Percentiles rank a stretch among this genome's conserved stretches.
Evolutionary conservation across 495 filamentous ascomycete species (phyloP).

Genomic region (Annulohypoxylon nitens): DNA sequence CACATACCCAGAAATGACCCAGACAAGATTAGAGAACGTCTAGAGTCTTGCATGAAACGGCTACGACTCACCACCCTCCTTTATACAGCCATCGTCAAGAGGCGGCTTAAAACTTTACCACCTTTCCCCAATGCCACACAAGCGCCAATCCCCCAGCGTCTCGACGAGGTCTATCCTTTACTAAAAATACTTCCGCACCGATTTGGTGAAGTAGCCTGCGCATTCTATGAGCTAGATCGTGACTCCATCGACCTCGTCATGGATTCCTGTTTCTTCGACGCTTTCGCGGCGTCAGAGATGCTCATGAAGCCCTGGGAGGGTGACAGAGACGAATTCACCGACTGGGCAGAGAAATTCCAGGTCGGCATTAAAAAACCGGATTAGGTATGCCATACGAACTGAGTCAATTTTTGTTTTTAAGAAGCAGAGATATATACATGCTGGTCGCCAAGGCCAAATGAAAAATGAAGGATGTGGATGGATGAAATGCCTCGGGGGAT

Average conservation of each 20-base stretch:
- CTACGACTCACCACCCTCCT: slow-evolving; percentile 69
- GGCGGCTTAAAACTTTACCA: slow-evolving; percentile 68
- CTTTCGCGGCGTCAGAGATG: slow-evolving; percentile 61
- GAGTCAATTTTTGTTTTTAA: slow-evolving; percentile 7
- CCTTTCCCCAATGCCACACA: slow-evolving; percentile 46
- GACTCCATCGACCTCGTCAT: slow-evolving; percentile 58
- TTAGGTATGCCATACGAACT: slow-evolving; percentile 25
- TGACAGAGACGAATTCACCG: slow-evolving; percentile 61
- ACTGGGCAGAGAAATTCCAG: slow-evolving; percentile 64
- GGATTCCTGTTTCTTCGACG: slow-evolving; percentile 64
- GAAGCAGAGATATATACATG: slow-evolving; percentile 28
- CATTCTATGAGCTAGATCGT: slow-evolving; percentile 66
- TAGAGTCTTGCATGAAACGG: slow-evolving; percentile 68
- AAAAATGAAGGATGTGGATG: not conserved
- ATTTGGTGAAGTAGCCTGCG: slow-evolving; percentile 58
- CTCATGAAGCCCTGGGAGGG: slow-evolving; percentile 59
- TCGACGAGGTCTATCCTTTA: slow-evolving; percentile 60
- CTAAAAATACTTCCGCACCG: slow-evolving; percentile 58
- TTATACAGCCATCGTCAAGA: slow-evolving; percentile 71
- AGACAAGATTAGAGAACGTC: slow-evolving; percentile 65
- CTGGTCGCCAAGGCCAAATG: not conserved
- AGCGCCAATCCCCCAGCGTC: slow-evolving; percentile 50
- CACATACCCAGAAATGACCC: slow-evolving; percentile 68
- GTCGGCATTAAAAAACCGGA: slow-evolving; percentile 60
- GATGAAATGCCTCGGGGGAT: slow-evolving; percentile 6